phyloP scores from a whole-genome alignment of 176 grass and related monocot genomes.

The Oropetium thomaeum region DNA sequence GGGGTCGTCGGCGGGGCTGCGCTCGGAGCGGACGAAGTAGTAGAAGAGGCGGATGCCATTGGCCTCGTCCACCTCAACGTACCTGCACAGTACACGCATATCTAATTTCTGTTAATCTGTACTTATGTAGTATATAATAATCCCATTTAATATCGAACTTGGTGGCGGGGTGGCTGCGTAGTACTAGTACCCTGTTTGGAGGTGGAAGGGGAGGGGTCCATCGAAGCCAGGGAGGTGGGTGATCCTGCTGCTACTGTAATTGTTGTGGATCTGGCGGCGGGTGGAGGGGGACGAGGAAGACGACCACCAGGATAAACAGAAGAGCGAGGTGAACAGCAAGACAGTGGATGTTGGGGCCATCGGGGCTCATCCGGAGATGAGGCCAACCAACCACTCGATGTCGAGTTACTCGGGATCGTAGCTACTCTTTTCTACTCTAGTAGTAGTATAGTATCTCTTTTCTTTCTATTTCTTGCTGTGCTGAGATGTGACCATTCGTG shows the following conservation, averaged over 20 bases:
- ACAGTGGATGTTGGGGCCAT: not conserved
- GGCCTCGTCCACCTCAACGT: constrained; percentile 40
- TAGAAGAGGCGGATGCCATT: constrained; percentile 35
- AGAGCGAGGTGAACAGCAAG: not conserved
- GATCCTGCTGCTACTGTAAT: not conserved
- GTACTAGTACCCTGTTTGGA: constrained; percentile 41
- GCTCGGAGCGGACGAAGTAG: constrained; percentile 44
- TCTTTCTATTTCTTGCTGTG: too few species aligned
- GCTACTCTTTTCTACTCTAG: too few species aligned
- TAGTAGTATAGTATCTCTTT: too few species aligned
- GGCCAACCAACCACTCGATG: not conserved
- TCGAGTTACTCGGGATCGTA: not conserved
- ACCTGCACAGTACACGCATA: not conserved
- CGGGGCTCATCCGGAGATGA: not conserved
- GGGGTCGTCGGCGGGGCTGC: constrained; percentile 36
- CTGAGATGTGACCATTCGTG: too few species aligned
- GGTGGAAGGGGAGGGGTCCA: constrained; percentile 23
- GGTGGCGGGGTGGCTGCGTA: too few species aligned
- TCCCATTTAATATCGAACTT: too few species aligned
- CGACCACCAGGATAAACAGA: not conserved
- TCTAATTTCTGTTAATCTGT: too few species aligned
- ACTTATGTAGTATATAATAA: too few species aligned
- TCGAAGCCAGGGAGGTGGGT: constrained; percentile 35
- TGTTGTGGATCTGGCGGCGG: not conserved
- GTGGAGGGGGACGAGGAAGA: not conserved